Conservation (phyloP, 148 eudicot genomes). For the Diospyros lotus region DNA sequence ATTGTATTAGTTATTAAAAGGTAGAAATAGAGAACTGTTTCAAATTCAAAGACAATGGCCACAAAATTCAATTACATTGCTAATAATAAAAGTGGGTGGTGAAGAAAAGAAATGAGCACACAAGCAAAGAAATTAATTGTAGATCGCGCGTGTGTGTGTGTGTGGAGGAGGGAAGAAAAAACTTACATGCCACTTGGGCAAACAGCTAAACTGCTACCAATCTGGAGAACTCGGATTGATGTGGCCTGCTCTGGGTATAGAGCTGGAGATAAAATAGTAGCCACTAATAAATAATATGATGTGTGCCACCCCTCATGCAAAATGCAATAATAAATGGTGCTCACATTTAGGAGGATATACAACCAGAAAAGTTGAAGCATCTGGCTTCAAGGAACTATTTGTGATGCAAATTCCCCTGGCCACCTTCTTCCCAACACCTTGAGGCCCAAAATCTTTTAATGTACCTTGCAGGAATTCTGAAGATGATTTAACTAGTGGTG, state of each 20-base stretch:
- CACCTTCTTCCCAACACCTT: slow-evolving; percentile 37
- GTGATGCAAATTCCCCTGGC: slow-evolving; percentile 88
- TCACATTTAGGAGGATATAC: slow-evolving; percentile 89
- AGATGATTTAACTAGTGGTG: slow-evolving; percentile 21
- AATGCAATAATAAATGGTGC: slow-evolving; percentile 4
- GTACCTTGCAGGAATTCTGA: slow-evolving; percentile 21
- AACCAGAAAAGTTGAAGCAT: slow-evolving; percentile 55
- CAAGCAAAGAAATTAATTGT: neutral
- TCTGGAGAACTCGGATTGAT: slow-evolving; percentile 68
- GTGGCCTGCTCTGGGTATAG: slow-evolving; percentile 69
- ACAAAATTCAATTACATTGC: too few relatives aligned
- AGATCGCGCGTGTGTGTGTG: neutral
- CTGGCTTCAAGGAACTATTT: slow-evolving; percentile 51
- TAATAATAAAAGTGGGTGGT: too few relatives aligned
- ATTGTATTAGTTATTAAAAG: neutral
- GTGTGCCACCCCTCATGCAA: slow-evolving; percentile 12
- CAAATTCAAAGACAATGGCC: too few relatives aligned
- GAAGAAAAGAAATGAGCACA: neutral
- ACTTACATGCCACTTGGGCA: slow-evolving; percentile 84
- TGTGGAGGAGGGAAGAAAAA: neutral
- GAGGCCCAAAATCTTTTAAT: slow-evolving; percentile 21
- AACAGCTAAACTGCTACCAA: slow-evolving; percentile 62
- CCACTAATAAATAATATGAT: slow-evolving; percentile 12
- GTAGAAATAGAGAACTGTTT: neutral
- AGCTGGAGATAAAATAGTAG: slow-evolving; percentile 42